A percentile compares a stretch with the other conserved stretches of the same genome.
These are phyloP conservation scores for Eutrema salsugineum DNA, from an alignment of 441 rosid genomes.

Conservation along the genomic window DNA sequence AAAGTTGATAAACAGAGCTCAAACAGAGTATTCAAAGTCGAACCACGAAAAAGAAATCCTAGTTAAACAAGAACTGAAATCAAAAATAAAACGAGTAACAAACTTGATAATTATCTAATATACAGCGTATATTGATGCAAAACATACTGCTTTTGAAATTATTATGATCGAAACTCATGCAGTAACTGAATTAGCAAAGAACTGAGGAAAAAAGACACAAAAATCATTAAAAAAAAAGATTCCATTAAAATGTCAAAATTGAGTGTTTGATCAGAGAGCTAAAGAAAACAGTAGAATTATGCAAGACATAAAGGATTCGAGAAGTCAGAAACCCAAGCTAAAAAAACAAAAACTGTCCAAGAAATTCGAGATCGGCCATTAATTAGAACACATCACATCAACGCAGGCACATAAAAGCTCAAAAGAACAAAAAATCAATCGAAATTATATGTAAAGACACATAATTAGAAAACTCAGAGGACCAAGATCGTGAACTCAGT, in stretches of 20 bases:
- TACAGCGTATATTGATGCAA: too few species aligned
- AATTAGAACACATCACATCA: too few species aligned
- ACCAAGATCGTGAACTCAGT: slow-evolving; percentile 2
- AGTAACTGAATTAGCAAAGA: too few species aligned
- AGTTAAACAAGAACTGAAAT: too few species aligned
- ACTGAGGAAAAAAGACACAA: too few species aligned
- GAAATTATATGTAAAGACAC: background rate
- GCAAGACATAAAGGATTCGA: background rate
- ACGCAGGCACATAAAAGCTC: background rate
- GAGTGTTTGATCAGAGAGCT: background rate
- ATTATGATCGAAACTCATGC: too few species aligned
- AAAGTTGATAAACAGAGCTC: too few species aligned
- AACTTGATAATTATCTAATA: too few species aligned
- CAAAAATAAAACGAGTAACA: too few species aligned
- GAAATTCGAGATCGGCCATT: slow-evolving; percentile 14
- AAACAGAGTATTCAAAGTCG: too few species aligned
- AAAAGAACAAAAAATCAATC: background rate
- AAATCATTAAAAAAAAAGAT: background rate
- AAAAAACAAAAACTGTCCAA: background rate
- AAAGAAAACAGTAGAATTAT: background rate
- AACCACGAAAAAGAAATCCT: too few species aligned
- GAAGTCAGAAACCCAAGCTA: background rate
- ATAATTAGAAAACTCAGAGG: background rate
- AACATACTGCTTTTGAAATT: too few species aligned
- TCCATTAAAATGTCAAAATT: background rate